These are phyloP conservation scores for Talaromyces proteolyticus DNA, from an alignment of 495 filamentous ascomycete genomes.

Conservation along the genomic window DNA sequence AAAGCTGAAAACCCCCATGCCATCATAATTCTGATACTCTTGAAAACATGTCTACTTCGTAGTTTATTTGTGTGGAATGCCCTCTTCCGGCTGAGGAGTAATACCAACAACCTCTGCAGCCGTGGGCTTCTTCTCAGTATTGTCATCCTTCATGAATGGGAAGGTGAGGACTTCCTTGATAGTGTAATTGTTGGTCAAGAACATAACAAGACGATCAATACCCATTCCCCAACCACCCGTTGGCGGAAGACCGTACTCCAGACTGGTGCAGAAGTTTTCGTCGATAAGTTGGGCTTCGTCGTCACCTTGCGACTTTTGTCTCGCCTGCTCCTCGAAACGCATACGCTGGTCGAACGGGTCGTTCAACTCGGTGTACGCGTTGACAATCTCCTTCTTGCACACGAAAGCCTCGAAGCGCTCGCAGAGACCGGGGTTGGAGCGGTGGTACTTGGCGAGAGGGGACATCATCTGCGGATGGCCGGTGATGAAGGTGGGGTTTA, in stretches of 20 bases:
- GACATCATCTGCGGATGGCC: constrained; percentile 97
- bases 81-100: constrained; percentile 60
- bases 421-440: constrained; percentile 73
- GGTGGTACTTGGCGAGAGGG: constrained; percentile 92
- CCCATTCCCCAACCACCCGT: constrained; percentile 98
- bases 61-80: constrained; percentile 39
- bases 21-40: constrained; percentile 15
- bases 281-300: constrained; percentile 95
- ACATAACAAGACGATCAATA: constrained; percentile 96
- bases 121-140: constrained; percentile 37
- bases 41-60: constrained; percentile 5
- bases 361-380: constrained; percentile 98
- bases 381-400: constrained; percentile 93
- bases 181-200: constrained; percentile 88
- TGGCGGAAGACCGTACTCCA: constrained; percentile 86
- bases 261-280: constrained; percentile 80
- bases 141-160: constrained; percentile 76
- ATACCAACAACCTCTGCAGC: constrained; percentile 63
- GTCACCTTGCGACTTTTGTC: constrained; percentile 93
- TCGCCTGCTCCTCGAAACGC: constrained; percentile 93
- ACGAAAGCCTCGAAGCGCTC: constrained; percentile 98
- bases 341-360: constrained; percentile 91
- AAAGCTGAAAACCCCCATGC: not conserved
- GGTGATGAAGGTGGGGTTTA: constrained; percentile 95
- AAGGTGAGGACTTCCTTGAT: constrained; percentile 97